Percentiles rank a stretch among this genome's conserved stretches.
phyloP scores from a whole-genome alignment of 129 eudicot species.

The Artemisia argyi region DNA sequence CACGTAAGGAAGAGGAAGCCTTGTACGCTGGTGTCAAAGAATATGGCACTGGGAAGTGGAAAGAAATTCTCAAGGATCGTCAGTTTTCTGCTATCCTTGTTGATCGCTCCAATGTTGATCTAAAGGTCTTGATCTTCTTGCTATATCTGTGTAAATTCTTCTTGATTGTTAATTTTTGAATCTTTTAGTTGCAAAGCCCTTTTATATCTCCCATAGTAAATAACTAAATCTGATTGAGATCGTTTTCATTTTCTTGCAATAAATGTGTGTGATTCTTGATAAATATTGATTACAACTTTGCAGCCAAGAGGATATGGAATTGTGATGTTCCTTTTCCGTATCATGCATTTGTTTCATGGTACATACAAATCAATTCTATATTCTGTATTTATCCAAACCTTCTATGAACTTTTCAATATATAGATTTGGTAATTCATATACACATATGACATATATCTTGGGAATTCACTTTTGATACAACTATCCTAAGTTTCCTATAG shows the following conservation, averaged over 20 bases:
- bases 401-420: slow-evolving; percentile 11
- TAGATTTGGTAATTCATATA: slow-evolving; percentile 3
- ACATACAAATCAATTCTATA: slow-evolving; percentile 2
- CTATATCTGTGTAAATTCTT: neutral
- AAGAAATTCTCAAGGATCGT: slow-evolving; percentile 31
- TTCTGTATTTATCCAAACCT: neutral
- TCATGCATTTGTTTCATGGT: neutral
- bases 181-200: slow-evolving; percentile 1
- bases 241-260: neutral
- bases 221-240: neutral
- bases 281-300: slow-evolving; percentile 4
- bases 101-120: slow-evolving; percentile 35
- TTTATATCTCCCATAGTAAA: neutral
- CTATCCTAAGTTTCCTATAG: neutral
- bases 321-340: slow-evolving; percentile 6
- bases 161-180: neutral
- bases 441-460: neutral
- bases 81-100: slow-evolving; percentile 23
- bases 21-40: slow-evolving; percentile 34
- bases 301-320: neutral
- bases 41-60: slow-evolving; percentile 41
- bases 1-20: slow-evolving; percentile 38
- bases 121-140: slow-evolving; percentile 31
- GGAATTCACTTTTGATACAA: slow-evolving; percentile 4
- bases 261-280: neutral